These are phyloP conservation scores for Metrosideros polymorpha DNA, from an alignment of 441 rosid genomes.

Conservation along the genomic window DNA sequence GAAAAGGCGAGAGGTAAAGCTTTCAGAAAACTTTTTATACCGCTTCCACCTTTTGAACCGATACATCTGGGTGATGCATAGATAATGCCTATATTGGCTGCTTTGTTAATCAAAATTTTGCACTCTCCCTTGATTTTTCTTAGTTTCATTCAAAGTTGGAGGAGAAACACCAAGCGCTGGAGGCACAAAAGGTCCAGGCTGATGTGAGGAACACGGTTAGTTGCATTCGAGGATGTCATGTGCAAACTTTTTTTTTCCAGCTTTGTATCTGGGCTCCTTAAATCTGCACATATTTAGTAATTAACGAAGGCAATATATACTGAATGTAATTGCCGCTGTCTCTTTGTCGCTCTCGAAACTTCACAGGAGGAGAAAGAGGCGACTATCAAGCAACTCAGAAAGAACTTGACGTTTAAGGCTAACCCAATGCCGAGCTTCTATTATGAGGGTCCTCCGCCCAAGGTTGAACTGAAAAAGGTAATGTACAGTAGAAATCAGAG, in stretches of 20 bases:
- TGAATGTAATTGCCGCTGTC: background rate
- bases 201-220: conserved; percentile 75
- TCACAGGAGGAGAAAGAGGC: conserved; percentile 80
- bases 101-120: background rate
- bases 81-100: background rate
- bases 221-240: background rate
- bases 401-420: conserved; percentile 83
- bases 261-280: background rate
- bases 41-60: background rate
- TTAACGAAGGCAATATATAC: background rate
- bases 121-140: conserved; percentile 3
- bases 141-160: conserved; percentile 81
- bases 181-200: conserved; percentile 74
- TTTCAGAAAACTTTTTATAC: background rate
- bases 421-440: conserved; percentile 96
- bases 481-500: background rate
- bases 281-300: background rate
- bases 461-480: conserved; percentile 90
- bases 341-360: background rate
- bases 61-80: background rate
- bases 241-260: background rate
- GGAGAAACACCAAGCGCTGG: conserved; percentile 86
- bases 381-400: conserved; percentile 75
- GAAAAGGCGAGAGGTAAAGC: background rate
- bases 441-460: conserved; percentile 87